phyloP scores from a whole-genome alignment of 306 rosid genomes.

The Ammopiptanthus mongolicus region DNA sequence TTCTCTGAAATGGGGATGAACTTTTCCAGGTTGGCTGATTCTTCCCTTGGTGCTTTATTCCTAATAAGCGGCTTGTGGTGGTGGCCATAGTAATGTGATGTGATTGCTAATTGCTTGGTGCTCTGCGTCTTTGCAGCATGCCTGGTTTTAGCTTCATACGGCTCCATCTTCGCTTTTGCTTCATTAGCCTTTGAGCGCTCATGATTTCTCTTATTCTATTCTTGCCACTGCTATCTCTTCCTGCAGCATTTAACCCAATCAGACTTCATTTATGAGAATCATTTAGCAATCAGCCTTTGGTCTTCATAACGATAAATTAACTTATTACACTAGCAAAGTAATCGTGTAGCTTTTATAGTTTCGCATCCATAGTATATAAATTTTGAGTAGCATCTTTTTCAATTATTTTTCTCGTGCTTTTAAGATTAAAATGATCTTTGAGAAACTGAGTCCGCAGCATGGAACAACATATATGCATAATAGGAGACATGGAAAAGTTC shows the following conservation, averaged over 20 bases:
- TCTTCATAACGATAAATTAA: background rate
- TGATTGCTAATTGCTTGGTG: slow-evolving; percentile 11
- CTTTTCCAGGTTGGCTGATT: slow-evolving; percentile 10
- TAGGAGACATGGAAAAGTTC: background rate
- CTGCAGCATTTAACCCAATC: slow-evolving; percentile 17
- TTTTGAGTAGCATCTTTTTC: background rate
- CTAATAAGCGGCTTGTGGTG: background rate
- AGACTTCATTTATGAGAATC: background rate
- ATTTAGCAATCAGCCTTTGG: background rate
- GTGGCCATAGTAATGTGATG: background rate
- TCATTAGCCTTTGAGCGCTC: slow-evolving; percentile 50
- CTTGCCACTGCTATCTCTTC: slow-evolving; percentile 48
- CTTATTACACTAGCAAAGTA: background rate
- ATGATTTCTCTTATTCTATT: slow-evolving; percentile 43
- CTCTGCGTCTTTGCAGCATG: slow-evolving; percentile 46
- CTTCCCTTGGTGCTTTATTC: background rate
- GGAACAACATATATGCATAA: background rate
- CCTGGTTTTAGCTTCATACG: slow-evolving; percentile 57
- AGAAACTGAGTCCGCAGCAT: background rate
- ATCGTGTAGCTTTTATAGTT: background rate
- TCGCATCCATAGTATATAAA: no score
- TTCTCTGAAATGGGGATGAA: no score
- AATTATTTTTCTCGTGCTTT: background rate
- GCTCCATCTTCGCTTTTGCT: slow-evolving; percentile 61
- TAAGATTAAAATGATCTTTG: background rate